These are phyloP conservation scores for Tausonia pullulans DNA, from an alignment of 1,284 basidiomycete species.

Conservation along the genomic window DNA sequence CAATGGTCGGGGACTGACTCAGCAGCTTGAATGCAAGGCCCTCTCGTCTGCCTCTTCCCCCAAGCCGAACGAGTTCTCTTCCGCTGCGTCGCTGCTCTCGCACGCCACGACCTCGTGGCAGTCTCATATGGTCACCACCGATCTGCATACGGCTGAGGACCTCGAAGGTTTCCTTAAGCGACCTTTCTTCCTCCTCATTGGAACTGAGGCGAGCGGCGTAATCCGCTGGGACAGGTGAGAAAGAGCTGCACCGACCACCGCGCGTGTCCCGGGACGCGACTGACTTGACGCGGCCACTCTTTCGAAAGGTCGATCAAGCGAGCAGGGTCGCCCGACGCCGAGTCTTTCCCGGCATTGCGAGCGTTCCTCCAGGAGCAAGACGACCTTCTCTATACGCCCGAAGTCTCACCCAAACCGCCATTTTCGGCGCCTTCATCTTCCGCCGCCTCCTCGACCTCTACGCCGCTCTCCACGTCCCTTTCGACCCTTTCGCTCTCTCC, in stretches of 20 bases:
- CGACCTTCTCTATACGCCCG: background rate
- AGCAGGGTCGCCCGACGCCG: too few species aligned
- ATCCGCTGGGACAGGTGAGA: slow-evolving; percentile 30
- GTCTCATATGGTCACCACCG: slow-evolving; percentile 65
- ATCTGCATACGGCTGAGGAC: slow-evolving; percentile 47
- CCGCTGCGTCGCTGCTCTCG: slow-evolving; percentile 52
- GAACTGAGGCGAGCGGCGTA: slow-evolving; percentile 72
- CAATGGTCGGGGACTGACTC: too few species aligned
- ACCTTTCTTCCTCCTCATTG: slow-evolving; percentile 80
- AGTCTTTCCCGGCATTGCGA: slow-evolving; percentile 12
- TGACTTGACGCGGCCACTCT: too few species aligned
- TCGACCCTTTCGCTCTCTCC: background rate
- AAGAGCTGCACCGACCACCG: background rate
- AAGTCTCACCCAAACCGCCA: background rate
- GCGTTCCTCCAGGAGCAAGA: slow-evolving; percentile 17
- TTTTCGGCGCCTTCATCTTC: background rate
- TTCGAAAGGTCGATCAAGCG: too few species aligned
- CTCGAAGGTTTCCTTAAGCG: slow-evolving; percentile 67
- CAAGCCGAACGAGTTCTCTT: slow-evolving; percentile 39
- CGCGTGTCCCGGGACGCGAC: too few species aligned
- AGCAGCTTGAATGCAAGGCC: too few species aligned
- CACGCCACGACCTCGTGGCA: slow-evolving; percentile 76
- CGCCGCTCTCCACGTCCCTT: background rate
- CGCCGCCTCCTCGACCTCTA: too few species aligned
- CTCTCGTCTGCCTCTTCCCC: background rate